These are phyloP conservation scores for Tulasnella sp. DNA, from an alignment of 768 basidiomycete genomes.

Conservation along the genomic window DNA sequence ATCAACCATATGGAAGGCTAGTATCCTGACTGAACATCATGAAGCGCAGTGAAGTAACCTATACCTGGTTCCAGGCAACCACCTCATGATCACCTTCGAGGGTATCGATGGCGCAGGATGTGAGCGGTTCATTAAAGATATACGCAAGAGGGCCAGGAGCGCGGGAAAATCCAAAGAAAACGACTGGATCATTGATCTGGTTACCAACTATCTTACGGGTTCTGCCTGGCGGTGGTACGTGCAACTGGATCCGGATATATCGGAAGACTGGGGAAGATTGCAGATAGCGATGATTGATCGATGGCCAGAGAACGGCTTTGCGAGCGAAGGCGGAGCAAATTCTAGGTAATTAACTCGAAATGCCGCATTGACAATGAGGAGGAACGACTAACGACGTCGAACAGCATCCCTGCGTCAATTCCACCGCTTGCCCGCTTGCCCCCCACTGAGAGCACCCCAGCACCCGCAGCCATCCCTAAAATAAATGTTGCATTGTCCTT, in stretches of 20 bases:
- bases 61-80: too few relatives aligned
- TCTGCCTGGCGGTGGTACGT: neutral
- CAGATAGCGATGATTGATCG: too few relatives aligned
- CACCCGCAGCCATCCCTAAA: neutral
- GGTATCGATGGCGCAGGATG: slow-evolving; percentile 13
- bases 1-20: too few relatives aligned
- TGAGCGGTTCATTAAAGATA: neutral
- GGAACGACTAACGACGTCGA: neutral
- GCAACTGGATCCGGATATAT: neutral
- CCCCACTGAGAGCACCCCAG: neutral
- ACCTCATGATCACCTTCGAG: too few relatives aligned
- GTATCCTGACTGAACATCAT: too few relatives aligned
- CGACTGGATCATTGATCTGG: slow-evolving; percentile 20
- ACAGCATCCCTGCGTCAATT: neutral
- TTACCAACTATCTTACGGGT: neutral
- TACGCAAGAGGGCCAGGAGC: neutral
- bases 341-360: too few relatives aligned
- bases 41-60: too few relatives aligned
- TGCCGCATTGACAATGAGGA: too few relatives aligned
- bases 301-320: too few relatives aligned
- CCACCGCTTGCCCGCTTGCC: neutral
- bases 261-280: too few relatives aligned
- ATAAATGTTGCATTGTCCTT: neutral
- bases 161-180: neutral
- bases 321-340: too few relatives aligned